phyloP scores from a whole-genome alignment of 1,284 basidiomycete species.

The Ceratobasidium sp. region DNA sequence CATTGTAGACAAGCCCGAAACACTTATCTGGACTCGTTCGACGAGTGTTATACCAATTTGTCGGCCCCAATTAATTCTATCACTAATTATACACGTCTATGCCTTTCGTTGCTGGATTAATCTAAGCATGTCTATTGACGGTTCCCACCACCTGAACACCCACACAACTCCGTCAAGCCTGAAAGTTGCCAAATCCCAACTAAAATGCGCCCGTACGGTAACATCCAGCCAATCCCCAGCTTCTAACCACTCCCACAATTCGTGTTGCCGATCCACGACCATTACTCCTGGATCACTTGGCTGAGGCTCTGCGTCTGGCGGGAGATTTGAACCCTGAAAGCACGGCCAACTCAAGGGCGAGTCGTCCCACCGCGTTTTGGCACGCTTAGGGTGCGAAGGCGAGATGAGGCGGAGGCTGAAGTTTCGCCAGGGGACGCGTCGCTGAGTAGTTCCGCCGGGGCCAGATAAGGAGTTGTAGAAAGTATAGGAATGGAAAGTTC shows the following conservation, averaged over 20 bases:
- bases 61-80: conserved; percentile 79
- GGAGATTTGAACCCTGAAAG: conserved; percentile 20
- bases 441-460: conserved; percentile 10
- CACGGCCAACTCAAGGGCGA: conserved; percentile 28
- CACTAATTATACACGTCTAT: conserved; percentile 14
- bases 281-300: conserved; percentile 57
- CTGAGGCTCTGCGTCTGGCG: conserved; percentile 34
- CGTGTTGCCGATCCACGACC: conserved; percentile 19
- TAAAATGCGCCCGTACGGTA: conserved; percentile 28
- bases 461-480: conserved; percentile 34
- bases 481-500: not conserved
- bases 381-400: conserved; percentile 15
- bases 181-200: conserved; percentile 36
- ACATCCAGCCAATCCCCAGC: conserved; percentile 32
- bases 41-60: conserved; percentile 90
- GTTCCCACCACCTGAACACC: conserved; percentile 39
- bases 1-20: conserved; percentile 85
- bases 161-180: conserved; percentile 24
- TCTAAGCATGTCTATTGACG: conserved; percentile 17
- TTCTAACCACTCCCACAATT: conserved; percentile 34
- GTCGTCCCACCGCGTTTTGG: conserved; percentile 21
- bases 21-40: conserved; percentile 90
- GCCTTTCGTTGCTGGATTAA: not conserved
- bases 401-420: conserved; percentile 33
- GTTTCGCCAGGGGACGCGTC: conserved; percentile 36